Evolutionary conservation across 768 basidiomycete genomes (phyloP), one percentile per base, ranked within the genome.

Genomic region (Coprinopsis sp.): DNA sequence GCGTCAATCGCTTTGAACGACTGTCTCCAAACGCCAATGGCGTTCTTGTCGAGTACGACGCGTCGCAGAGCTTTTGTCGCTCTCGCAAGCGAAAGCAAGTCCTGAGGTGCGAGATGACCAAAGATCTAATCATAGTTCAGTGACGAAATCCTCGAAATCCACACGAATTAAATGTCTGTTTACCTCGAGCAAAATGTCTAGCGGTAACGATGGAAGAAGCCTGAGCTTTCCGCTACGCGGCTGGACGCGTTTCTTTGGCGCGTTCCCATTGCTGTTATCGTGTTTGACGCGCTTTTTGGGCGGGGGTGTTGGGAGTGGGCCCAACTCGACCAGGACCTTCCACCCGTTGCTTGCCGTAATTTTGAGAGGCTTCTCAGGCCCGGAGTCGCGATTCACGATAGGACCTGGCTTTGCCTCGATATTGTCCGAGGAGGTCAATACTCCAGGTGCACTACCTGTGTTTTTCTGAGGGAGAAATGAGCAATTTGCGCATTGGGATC

Each of bases 181-280:
- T 28, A 44, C 43, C 43, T 33, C 43, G 30, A 31, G 25, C 19
- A 44, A 19, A 33, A 44, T 33, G 24, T 44, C 43, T 31, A 44
- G 13, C 3, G 43, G 43, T 11, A 44, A 33, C 5, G 10, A 23
- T n/a, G 21, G 19, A 28, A 44, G 22, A 13, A 8, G 4, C 24
- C 4, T 19, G 4, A 44, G 30, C 22, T 44, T 44, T 12, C 43
- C 43, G 16, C 8, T 36, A 36, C 34, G 10, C 10, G 16, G 12
- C 16, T 7, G 6, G 34, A 10, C 16, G 34, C 34, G 34, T 18
- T 18, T 18, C 34, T 11, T 8, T 18, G 8, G 12, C 34, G 34
- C 8, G 7, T 36, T 36, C 16, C 10, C n/a, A n/a, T 36, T 18
- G 34, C 16, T 18, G 7, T 18, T 6, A 7, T 18, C 10, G 6